phyloP scores from a whole-genome alignment of 805 yeast genomes.

The Candida golubevii region DNA sequence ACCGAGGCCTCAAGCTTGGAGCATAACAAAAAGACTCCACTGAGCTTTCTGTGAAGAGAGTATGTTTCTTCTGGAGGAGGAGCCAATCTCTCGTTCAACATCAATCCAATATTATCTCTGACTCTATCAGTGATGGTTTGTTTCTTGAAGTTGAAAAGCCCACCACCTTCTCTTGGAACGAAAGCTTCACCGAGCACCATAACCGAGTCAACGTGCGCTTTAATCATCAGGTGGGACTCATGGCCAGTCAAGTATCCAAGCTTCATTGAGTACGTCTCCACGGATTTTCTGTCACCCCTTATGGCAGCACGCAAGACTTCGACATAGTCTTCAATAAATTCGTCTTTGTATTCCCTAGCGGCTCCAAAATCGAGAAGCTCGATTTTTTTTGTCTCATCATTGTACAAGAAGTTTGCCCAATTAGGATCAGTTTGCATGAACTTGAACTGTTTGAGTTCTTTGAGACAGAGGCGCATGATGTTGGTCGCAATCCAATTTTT shows the following conservation, averaged over 20 bases:
- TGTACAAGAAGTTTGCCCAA: slow-evolving; percentile 96
- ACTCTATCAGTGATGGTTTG: slow-evolving; percentile 96
- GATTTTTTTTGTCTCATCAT: slow-evolving; percentile 61
- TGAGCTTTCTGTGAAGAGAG: slow-evolving; percentile 89
- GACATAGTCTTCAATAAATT: slow-evolving; percentile 67
- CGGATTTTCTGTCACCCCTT: slow-evolving; percentile 56
- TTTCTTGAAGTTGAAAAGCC: slow-evolving; percentile 62
- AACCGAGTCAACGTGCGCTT: slow-evolving; percentile 89
- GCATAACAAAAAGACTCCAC: slow-evolving; percentile 90
- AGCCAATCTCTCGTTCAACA: slow-evolving; percentile 86
- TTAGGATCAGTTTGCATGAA: slow-evolving; percentile 99
- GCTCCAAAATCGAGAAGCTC: slow-evolving; percentile 96
- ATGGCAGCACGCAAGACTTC: slow-evolving; percentile 73
- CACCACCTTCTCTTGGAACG: slow-evolving; percentile 48
- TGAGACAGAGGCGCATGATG: slow-evolving; percentile 80
- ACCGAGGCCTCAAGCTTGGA: slow-evolving; percentile 80
- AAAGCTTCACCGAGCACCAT: slow-evolving; percentile 92
- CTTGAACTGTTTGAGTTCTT: slow-evolving; percentile 77
- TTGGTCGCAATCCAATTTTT: slow-evolving; percentile 78
- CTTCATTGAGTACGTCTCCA: slow-evolving; percentile 59
- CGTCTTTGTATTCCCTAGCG: slow-evolving; percentile 68
- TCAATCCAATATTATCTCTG: slow-evolving; percentile 76
- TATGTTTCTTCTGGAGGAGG: slow-evolving; percentile 99
- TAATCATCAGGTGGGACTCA: slow-evolving; percentile 81
- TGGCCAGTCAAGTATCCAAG: slow-evolving; percentile 90